Conservation (phyloP, 2,329 filamentous ascomycete genomes). For the Aspergillus sp. region DNA sequence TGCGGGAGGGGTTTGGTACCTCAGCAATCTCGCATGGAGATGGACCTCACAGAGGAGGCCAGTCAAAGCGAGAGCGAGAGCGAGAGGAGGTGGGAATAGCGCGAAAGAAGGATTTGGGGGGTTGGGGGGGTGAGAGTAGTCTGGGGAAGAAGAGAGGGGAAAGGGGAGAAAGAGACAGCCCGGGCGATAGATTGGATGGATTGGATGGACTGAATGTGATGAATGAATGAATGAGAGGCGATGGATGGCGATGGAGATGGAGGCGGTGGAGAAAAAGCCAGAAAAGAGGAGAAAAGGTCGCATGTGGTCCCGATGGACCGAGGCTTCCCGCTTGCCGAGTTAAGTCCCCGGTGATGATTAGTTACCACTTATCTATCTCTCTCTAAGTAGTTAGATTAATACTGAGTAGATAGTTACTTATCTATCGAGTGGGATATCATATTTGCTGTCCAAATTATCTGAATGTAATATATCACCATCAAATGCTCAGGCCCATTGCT, state of each 20-base stretch:
- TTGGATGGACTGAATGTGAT: conserved; percentile 16
- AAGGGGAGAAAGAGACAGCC: conserved; percentile 15
- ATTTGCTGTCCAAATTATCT: background rate
- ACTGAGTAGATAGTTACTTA: background rate
- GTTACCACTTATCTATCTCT: background rate
- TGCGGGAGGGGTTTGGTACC: conserved; percentile 18
- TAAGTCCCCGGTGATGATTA: background rate
- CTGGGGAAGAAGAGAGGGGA: conserved; percentile 8
- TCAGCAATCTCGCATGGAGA: conserved; percentile 35
- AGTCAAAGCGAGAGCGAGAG: conserved; percentile 1
- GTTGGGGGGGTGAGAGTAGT: background rate
- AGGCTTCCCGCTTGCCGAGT: conserved; percentile 3
- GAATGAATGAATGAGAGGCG: background rate
- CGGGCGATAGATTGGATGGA: conserved; percentile 1
- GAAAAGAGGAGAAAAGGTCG: conserved; percentile 13
- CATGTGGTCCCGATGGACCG: conserved; percentile 20
- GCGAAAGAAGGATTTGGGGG: conserved; percentile 9
- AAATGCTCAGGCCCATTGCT: no score
- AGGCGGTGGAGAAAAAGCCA: conserved; percentile 20
- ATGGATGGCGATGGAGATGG: conserved; percentile 8
- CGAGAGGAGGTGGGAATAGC: background rate
- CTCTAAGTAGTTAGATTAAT: background rate
- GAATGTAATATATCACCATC: no score
- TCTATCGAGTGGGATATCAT: background rate
- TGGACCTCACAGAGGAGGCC: conserved; percentile 10